These are phyloP conservation scores for Nemania sp. DNA, from an alignment of 2,329 filamentous ascomycete species.

Conservation along the genomic window DNA sequence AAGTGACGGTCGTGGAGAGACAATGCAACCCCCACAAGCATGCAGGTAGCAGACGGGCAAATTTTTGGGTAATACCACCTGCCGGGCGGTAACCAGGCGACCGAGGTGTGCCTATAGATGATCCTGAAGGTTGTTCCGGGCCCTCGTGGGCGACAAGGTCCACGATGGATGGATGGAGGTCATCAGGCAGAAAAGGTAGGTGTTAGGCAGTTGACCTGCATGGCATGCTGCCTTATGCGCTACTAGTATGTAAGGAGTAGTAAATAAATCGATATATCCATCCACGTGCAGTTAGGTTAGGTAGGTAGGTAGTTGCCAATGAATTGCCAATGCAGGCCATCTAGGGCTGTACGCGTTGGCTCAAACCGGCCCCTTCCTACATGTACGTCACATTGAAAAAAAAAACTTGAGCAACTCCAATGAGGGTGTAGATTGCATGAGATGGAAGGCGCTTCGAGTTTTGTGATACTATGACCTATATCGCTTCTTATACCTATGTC, in stretches of 20 bases:
- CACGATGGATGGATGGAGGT: slow-evolving; percentile 11
- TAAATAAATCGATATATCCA: no score
- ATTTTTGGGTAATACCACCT: background rate
- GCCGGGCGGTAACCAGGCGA: background rate
- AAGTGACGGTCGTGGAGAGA: background rate
- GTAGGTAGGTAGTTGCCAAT: no score
- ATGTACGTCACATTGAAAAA: no score
- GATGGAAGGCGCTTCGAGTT: no score
- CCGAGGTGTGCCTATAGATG: background rate
- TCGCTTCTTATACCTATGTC: no score
- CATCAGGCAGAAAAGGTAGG: slow-evolving; percentile 10
- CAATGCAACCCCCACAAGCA: background rate
- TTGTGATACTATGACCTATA: no score
- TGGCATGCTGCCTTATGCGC: background rate
- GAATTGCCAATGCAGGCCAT: no score
- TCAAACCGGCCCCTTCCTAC: no score
- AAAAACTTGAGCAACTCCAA: no score
- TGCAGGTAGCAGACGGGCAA: background rate
- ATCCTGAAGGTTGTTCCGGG: background rate
- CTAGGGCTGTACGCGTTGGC: no score
- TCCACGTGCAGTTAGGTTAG: slow-evolving; percentile 2
- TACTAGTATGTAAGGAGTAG: background rate
- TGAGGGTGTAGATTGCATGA: no score
- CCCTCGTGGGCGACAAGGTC: slow-evolving; percentile 10
- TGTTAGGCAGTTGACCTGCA: slow-evolving; percentile 5